Evolutionary conservation across 768 basidiomycete species (phyloP), one percentile per base, ranked within the genome.

Genomic region (Termitomyces sp.): DNA sequence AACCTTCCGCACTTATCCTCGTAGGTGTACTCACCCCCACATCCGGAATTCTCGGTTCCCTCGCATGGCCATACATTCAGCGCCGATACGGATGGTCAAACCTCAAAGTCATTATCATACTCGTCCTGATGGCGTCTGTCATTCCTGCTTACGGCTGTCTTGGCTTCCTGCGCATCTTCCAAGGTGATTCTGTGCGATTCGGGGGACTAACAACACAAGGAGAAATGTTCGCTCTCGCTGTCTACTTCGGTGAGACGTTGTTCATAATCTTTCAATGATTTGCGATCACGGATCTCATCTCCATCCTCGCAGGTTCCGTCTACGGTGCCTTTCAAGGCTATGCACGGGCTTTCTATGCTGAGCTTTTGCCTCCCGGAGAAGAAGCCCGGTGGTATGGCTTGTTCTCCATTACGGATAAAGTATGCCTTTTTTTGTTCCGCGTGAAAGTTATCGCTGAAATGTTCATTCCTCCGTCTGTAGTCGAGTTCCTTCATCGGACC

Each of bases 301-400:
- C 15, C 15, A 35, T 7, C 31, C 12, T 32, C 42, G 15, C 52
- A 86, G 85, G 85, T 51, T 73, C 80, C 60, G 80, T 93, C 1
- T 94, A 89, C 60, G 94, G 95, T 4, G 89, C 94, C 0, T 97
- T 97, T 72, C 93, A 96, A 69, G 82, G 89, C 22, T 96, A 94
- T 58, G 89, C 93, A 0, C 74, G 95, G 23, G 90, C 93, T 2
- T 84, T 89, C 39, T 98, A 91, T 64, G 85, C 92, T 1, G 91
- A 91, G 63, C 70, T 99, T 50, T 79, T 98, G 3, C 96, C 95
- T 0, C 82, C 82, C 2, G 86, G 89, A 0, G 91, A 97, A 68
- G 92, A 94, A 70, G 94, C 94, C 2, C 75, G 92, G 52, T 98
- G 92, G 89, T 86, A 88, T 58, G 88, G 84, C 2, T 70, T 98